Conservation (phyloP, 768 basidiomycete genomes). For the Mycena belliarum region DNA sequence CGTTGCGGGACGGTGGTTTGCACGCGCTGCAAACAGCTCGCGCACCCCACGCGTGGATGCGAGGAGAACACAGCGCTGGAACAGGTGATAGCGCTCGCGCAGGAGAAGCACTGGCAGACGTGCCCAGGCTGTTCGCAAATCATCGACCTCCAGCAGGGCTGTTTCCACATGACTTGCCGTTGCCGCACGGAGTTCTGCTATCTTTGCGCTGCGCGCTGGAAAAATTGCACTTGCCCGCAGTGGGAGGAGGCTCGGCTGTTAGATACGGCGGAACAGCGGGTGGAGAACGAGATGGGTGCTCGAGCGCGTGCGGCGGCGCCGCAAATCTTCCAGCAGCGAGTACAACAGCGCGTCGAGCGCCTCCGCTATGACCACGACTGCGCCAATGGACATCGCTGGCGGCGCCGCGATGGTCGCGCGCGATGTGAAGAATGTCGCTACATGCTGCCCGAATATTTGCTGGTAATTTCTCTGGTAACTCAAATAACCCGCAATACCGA, state of each 20-base stretch:
- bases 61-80: slow-evolving; percentile 41
- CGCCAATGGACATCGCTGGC: slow-evolving; percentile 41
- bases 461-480: slow-evolving; percentile 39
- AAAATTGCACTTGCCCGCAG: slow-evolving; percentile 57
- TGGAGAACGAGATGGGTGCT: slow-evolving; percentile 40
- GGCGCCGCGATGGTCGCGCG: slow-evolving; percentile 42
- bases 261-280: slow-evolving; percentile 44
- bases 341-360: slow-evolving; percentile 33
- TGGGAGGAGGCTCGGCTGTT: slow-evolving; percentile 60
- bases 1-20: slow-evolving; percentile 46
- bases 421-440: slow-evolving; percentile 47
- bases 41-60: slow-evolving; percentile 44
- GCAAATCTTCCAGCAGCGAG: slow-evolving; percentile 29
- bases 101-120: slow-evolving; percentile 54
- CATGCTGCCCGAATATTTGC: slow-evolving; percentile 43
- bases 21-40: slow-evolving; percentile 46
- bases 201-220: slow-evolving; percentile 63
- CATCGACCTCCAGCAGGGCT: slow-evolving; percentile 57
- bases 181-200: slow-evolving; percentile 66
- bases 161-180: slow-evolving; percentile 67
- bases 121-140: slow-evolving; percentile 60
- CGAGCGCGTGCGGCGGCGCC: slow-evolving; percentile 30
- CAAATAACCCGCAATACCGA: neutral
- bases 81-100: slow-evolving; percentile 47
- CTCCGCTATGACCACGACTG: slow-evolving; percentile 61